These are phyloP conservation scores for Pyronema domesticum DNA, from an alignment of 495 filamentous ascomycete genomes.

Conservation along the genomic window DNA sequence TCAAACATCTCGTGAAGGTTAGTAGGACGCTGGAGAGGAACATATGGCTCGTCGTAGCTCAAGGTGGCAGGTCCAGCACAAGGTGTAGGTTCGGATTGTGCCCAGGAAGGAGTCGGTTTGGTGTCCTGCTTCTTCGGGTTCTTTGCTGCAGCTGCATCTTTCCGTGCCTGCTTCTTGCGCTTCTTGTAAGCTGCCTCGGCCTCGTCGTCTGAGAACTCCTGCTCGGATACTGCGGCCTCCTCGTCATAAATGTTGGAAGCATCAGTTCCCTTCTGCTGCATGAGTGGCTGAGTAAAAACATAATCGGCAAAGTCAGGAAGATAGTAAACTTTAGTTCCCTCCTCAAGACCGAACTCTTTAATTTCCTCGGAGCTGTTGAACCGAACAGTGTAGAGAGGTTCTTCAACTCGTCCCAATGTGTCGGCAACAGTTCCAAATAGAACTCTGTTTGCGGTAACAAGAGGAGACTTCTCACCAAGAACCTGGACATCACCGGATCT, in stretches of 20 bases:
- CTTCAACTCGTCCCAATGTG: constrained; percentile 60
- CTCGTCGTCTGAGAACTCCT: constrained; percentile 93
- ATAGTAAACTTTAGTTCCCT: constrained; percentile 58
- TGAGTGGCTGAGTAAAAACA: constrained; percentile 67
- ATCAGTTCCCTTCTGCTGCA: constrained; percentile 65
- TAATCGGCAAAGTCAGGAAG: constrained; percentile 54
- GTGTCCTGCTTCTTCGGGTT: constrained; percentile 24
- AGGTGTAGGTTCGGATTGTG: background rate
- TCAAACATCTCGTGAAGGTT: constrained; percentile 27
- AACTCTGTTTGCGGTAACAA: constrained; percentile 58
- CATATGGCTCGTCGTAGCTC: constrained; percentile 20
- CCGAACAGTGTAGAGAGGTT: constrained; percentile 62
- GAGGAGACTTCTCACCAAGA: constrained; percentile 60
- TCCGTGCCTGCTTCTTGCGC: constrained; percentile 42
- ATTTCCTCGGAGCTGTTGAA: constrained; percentile 52
- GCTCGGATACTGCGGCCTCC: constrained; percentile 65
- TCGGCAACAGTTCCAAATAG: constrained; percentile 67
- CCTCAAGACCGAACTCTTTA: constrained; percentile 40
- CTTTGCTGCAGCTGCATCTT: constrained; percentile 26
- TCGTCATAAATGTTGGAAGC: constrained; percentile 90
- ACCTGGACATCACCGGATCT: constrained; percentile 65
- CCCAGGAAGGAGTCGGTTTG: constrained; percentile 18
- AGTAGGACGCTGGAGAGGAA: constrained; percentile 24
- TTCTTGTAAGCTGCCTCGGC: constrained; percentile 68
- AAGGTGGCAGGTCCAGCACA: background rate